Conservation (phyloP, 495 filamentous ascomycete genomes). For the Terfezia boudieri region DNA sequence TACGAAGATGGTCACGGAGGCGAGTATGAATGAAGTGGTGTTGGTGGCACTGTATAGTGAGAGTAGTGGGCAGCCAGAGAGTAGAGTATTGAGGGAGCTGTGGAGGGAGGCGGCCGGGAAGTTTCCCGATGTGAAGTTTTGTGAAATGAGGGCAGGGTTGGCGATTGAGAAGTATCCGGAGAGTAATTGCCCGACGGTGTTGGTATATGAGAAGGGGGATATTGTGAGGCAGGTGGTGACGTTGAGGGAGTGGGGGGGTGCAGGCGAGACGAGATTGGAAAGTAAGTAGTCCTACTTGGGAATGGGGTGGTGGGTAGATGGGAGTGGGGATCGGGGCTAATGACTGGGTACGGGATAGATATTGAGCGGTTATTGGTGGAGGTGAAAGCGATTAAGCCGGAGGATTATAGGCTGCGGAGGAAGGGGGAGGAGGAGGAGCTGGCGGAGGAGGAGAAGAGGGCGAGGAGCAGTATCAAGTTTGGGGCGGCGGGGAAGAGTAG, state of each 20-base stretch:
- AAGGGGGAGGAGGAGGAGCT: conserved; percentile 38
- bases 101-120: conserved; percentile 66
- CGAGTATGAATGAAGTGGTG: conserved; percentile 29
- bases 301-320: background rate
- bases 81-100: conserved; percentile 56
- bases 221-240: conserved; percentile 77
- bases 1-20: conserved; percentile 68
- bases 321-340: background rate
- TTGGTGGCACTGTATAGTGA: conserved; percentile 71
- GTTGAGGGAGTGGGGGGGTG: conserved; percentile 52
- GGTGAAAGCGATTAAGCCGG: conserved; percentile 50
- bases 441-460: conserved; percentile 26
- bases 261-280: conserved; percentile 34
- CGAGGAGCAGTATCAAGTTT: conserved; percentile 25
- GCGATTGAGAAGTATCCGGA: conserved; percentile 96
- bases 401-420: conserved; percentile 53
- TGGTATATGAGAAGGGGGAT: conserved; percentile 80
- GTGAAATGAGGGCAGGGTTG: conserved; percentile 77
- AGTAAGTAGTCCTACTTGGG: conserved; percentile 22
- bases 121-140: conserved; percentile 91
- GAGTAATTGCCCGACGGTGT: conserved; percentile 76
- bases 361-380: conserved; percentile 62
- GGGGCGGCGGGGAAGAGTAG: conserved; percentile 20
- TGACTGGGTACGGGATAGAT: conserved; percentile 11
- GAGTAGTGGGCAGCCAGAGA: conserved; percentile 56